phyloP scores from a whole-genome alignment of 2,329 filamentous ascomycete genomes.

The Botrytis sinoallii region DNA sequence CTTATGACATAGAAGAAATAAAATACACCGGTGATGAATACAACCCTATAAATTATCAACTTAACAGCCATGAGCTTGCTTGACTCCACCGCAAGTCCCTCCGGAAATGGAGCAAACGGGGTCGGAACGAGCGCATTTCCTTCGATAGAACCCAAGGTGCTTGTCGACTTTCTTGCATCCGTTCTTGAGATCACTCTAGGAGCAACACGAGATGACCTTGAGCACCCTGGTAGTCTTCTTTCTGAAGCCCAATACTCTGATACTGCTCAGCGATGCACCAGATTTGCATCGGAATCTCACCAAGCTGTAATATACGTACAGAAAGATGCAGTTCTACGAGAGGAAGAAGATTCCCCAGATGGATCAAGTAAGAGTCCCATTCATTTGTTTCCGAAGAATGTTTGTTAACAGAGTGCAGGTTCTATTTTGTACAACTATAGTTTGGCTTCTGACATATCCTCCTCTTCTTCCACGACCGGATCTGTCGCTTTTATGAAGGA shows the following conservation, averaged over 20 bases:
- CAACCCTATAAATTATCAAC: conserved; percentile 21
- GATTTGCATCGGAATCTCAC: conserved; percentile 86
- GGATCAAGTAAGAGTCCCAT: conserved; percentile 40
- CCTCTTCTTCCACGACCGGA: conserved; percentile 73
- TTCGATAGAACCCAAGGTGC: conserved; percentile 62
- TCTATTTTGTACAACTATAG: conserved; percentile 68
- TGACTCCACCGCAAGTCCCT: conserved; percentile 33
- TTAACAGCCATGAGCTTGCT: conserved; percentile 36
- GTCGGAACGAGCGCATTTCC: conserved; percentile 42
- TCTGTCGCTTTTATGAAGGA: conserved; percentile 85
- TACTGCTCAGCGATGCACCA: conserved; percentile 80
- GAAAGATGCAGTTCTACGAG: conserved; percentile 64
- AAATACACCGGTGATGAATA: conserved; percentile 29
- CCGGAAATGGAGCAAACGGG: conserved; percentile 36
- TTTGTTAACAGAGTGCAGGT: conserved; percentile 40
- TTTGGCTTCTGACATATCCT: conserved; percentile 77
- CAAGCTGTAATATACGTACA: conserved; percentile 79
- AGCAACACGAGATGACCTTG: conserved; percentile 73
- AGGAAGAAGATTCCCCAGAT: conserved; percentile 33
- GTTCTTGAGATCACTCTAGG: conserved; percentile 73
- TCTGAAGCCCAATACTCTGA: conserved; percentile 69
- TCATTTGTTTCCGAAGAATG: conserved; percentile 25
- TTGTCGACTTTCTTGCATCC: conserved; percentile 69
- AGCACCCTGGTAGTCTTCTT: conserved; percentile 77
- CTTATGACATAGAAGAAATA: conserved; percentile 1